Evolutionary conservation across 1,139 yeast genomes (phyloP).

Genomic region (Zygotorulaspora mrakii): DNA sequence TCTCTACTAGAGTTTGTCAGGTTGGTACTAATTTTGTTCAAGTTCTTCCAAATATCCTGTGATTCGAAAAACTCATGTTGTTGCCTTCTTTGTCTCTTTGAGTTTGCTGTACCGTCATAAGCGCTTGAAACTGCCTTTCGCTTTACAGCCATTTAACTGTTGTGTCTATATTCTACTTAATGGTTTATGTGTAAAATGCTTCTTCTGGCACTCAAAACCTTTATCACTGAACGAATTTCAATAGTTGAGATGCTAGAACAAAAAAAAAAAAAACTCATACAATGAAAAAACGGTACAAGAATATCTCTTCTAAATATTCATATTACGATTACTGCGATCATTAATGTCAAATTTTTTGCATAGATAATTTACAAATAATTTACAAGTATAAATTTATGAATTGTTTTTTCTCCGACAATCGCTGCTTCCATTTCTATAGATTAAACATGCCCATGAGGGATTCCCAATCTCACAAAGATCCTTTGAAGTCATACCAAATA

Average conservation of each 20-base stretch:
- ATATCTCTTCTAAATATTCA: no score
- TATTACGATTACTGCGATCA: background rate
- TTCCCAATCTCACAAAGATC: conserved; percentile 8
- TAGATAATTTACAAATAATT: conserved; percentile 12
- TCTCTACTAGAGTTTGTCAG: conserved; percentile 14
- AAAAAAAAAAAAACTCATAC: background rate
- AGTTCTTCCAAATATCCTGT: conserved; percentile 28
- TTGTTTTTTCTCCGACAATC: background rate
- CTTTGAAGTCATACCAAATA: no score
- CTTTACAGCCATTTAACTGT: conserved; percentile 1
- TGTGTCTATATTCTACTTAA: no score
- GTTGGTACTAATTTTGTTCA: conserved; percentile 23
- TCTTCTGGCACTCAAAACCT: no score
- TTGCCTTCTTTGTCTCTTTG: conserved; percentile 6
- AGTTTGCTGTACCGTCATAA: conserved; percentile 1
- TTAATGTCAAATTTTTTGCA: conserved; percentile 5
- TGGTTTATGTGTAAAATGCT: no score
- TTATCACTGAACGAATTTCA: no score
- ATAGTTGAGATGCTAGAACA: background rate
- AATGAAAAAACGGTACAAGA: background rate
- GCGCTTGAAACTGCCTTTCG: background rate
- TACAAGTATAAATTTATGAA: conserved; percentile 9
- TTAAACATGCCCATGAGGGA: conserved; percentile 3
- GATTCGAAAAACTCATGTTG: conserved; percentile 15
- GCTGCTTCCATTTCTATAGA: background rate